phyloP scores from a whole-genome alignment of 2,329 filamentous ascomycete genomes.

The Tolypocladium sp. region DNA sequence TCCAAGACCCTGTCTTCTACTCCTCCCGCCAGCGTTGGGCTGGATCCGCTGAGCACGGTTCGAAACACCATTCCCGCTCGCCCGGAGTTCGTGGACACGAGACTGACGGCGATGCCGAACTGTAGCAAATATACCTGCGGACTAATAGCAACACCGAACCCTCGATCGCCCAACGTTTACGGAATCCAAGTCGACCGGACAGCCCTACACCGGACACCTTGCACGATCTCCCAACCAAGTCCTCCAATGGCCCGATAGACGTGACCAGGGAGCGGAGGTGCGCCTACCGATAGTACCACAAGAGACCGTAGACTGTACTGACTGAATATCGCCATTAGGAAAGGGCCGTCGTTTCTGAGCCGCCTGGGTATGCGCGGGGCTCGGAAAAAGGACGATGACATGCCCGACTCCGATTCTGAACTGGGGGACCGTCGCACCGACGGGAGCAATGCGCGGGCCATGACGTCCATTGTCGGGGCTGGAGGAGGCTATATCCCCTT shows the following conservation, averaged over 20 bases:
- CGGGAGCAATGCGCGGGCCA: slow-evolving; percentile 74
- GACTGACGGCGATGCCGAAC: background rate
- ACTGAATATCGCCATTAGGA: slow-evolving; percentile 40
- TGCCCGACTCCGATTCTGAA: slow-evolving; percentile 60
- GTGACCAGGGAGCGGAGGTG: slow-evolving; percentile 57
- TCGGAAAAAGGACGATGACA: slow-evolving; percentile 61
- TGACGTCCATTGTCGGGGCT: slow-evolving; percentile 64
- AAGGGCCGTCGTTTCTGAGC: slow-evolving; percentile 83
- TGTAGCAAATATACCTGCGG: slow-evolving; percentile 29
- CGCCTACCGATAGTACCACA: background rate
- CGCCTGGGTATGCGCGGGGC: slow-evolving; percentile 62
- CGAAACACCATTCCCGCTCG: slow-evolving; percentile 4
- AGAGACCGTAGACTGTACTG: background rate
- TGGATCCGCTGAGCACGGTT: slow-evolving; percentile 29
- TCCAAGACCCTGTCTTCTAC: slow-evolving; percentile 15
- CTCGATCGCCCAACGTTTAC: slow-evolving; percentile 46
- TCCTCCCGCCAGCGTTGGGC: slow-evolving; percentile 15
- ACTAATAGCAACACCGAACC: slow-evolving; percentile 26
- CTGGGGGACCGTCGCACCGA: slow-evolving; percentile 60
- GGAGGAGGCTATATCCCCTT: slow-evolving; percentile 69
- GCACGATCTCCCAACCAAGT: slow-evolving; percentile 30
- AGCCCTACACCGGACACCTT: slow-evolving; percentile 34
- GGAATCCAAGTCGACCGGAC: slow-evolving; percentile 42
- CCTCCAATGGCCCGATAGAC: slow-evolving; percentile 30
- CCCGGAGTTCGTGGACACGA: background rate